Evolutionary conservation across 2,329 filamentous ascomycete genomes (phyloP).

Genomic region (Apiospora aurea): DNA sequence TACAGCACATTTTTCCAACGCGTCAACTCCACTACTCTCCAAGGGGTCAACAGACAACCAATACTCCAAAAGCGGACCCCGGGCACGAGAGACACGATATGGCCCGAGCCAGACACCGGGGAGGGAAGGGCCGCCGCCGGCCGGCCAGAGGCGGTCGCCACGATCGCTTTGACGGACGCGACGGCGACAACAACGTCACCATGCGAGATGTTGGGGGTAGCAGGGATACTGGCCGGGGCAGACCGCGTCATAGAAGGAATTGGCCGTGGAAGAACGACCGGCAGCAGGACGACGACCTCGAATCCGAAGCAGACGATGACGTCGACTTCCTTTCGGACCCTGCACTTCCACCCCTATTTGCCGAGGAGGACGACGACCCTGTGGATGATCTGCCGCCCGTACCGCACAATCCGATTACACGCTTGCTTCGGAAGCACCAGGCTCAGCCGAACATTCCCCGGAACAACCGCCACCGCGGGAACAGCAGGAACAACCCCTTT

Average conservation of each 20-base stretch:
- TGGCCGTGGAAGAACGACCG: not conserved
- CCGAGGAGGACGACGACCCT: not conserved
- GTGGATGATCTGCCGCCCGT: constrained; percentile 16
- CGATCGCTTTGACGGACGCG: not conserved
- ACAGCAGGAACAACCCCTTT: not conserved
- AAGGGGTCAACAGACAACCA: not conserved
- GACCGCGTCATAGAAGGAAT: not conserved
- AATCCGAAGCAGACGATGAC: not conserved
- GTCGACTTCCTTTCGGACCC: not conserved
- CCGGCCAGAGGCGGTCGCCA: not conserved
- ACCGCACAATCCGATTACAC: not conserved
- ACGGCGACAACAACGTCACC: not conserved
- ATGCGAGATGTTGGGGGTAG: not conserved
- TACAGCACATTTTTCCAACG: not conserved
- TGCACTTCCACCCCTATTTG: not conserved
- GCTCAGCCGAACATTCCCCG: not conserved
- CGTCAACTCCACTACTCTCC: not conserved
- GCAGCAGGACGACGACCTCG: not conserved
- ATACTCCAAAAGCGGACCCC: not conserved
- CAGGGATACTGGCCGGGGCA: not conserved
- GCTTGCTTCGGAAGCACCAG: not conserved
- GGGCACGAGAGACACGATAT: not conserved
- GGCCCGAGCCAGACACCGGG: not conserved
- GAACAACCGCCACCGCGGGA: not conserved
- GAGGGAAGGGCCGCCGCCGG: not conserved